Conservation (phyloP, 2,329 filamentous ascomycete genomes). For the Ophiostoma tasmaniense region DNA sequence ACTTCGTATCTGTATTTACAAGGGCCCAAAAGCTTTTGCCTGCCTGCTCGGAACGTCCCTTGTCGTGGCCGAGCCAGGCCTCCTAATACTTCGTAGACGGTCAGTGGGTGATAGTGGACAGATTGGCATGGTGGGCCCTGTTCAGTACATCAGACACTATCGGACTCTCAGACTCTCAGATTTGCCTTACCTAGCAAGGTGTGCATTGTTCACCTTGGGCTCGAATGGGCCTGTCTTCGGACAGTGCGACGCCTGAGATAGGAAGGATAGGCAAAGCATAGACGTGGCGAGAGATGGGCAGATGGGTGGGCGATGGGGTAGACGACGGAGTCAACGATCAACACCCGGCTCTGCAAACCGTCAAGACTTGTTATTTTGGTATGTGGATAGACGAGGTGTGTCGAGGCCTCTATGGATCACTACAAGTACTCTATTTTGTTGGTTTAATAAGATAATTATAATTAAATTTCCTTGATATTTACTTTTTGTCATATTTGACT, state of each 20-base stretch:
- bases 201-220: not conserved
- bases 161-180: not conserved
- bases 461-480: too few species aligned
- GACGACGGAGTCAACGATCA: not conserved
- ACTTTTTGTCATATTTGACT: not conserved
- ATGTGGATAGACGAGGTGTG: not conserved
- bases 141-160: too few species aligned
- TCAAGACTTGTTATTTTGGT: not conserved
- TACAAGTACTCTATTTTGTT: not conserved
- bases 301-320: not conserved
- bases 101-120: not conserved
- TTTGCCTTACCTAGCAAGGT: not conserved
- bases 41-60: not conserved
- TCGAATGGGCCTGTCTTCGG: conserved; percentile 1
- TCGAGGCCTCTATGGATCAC: not conserved
- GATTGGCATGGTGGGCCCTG: not conserved
- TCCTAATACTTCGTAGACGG: not conserved
- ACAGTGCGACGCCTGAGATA: not conserved
- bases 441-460: too few species aligned
- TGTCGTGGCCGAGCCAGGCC: not conserved
- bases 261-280: not conserved
- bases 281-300: not conserved
- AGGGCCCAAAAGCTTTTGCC: not conserved
- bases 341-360: not conserved
- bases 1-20: not conserved